Conservation (phyloP, 108 stramenopile genomes). For the Pseudonitzschia multiseries region DNA sequence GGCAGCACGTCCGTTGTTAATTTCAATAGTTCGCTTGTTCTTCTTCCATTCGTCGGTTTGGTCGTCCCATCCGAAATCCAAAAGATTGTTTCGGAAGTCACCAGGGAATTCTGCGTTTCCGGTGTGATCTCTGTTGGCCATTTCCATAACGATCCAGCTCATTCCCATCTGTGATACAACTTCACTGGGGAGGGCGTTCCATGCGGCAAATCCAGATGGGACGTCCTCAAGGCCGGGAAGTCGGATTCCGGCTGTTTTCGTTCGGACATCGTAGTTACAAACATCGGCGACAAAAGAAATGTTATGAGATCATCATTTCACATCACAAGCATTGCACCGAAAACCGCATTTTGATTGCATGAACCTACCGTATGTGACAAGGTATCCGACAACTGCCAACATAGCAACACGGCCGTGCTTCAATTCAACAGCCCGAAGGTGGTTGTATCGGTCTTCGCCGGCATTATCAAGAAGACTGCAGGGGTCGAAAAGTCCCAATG, state of each 20-base stretch:
- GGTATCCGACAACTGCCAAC: slow-evolving; percentile 64
- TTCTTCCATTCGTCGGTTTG: slow-evolving; percentile 45
- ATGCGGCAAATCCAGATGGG: slow-evolving; percentile 78
- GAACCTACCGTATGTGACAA: slow-evolving; percentile 29
- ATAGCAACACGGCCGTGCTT: slow-evolving; percentile 50
- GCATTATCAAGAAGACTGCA: slow-evolving; percentile 42
- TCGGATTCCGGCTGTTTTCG: slow-evolving; percentile 8
- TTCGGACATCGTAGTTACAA: not conserved
- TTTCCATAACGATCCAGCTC: slow-evolving; percentile 22
- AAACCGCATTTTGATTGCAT: not conserved
- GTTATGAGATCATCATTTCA: not conserved
- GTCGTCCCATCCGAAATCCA: slow-evolving; percentile 70
- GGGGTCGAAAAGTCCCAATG: slow-evolving; percentile 87
- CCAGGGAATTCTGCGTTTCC: slow-evolving; percentile 52
- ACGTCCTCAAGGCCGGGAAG: slow-evolving; percentile 41
- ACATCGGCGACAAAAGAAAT: not conserved
- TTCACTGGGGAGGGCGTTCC: slow-evolving; percentile 53
- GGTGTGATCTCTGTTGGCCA: slow-evolving; percentile 38
- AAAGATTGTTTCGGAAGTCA: slow-evolving; percentile 63
- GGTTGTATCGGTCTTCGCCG: slow-evolving; percentile 48
- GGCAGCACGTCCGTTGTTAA: slow-evolving; percentile 75
- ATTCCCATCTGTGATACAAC: slow-evolving; percentile 19
- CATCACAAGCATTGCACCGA: not conserved
- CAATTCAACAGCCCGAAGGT: slow-evolving; percentile 81
- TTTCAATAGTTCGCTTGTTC: slow-evolving; percentile 62